Conservation (phyloP, 2,329 filamentous ascomycete species). For the Pestalotiopsis sp. region DNA sequence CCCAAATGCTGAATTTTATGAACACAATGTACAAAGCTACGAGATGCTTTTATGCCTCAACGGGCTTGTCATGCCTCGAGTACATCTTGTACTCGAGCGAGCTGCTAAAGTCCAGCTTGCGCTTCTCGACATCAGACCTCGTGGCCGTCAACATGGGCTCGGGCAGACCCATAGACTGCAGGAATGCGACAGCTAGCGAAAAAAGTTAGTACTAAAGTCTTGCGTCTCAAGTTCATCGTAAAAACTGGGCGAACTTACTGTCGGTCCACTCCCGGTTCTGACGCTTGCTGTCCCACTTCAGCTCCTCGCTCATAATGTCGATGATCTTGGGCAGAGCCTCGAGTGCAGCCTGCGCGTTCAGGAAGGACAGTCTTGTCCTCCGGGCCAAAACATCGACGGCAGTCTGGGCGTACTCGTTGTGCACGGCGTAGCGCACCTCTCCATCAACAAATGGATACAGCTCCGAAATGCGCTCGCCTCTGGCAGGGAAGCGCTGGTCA, state of each 20-base stretch:
- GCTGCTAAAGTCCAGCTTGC: conserved; percentile 59
- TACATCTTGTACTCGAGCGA: conserved; percentile 64
- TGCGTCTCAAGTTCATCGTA: conserved; percentile 4
- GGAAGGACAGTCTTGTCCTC: conserved; percentile 81
- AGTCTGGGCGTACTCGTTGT: conserved; percentile 89
- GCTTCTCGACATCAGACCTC: conserved; percentile 61
- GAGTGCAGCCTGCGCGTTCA: conserved; percentile 88
- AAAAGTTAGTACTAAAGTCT: conserved; percentile 12
- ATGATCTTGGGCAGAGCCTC: conserved; percentile 85
- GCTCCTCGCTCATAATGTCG: conserved; percentile 84
- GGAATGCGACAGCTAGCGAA: conserved; percentile 54
- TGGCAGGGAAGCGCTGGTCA: conserved; percentile 77
- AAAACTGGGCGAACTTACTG: conserved; percentile 44
- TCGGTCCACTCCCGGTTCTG: conserved; percentile 83
- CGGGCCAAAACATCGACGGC: conserved; percentile 86
- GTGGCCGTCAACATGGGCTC: conserved; percentile 59
- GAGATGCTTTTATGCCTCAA: conserved; percentile 32
- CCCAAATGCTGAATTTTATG: conserved; percentile 7
- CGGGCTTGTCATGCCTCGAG: conserved; percentile 58
- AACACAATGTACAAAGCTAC: background rate
- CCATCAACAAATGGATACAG: conserved; percentile 92
- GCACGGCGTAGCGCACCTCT: conserved; percentile 84
- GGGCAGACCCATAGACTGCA: conserved; percentile 68
- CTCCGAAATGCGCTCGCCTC: conserved; percentile 76
- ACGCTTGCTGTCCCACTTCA: conserved; percentile 73